phyloP scores from a whole-genome alignment of 306 rosid species.

The Corylus americana region DNA sequence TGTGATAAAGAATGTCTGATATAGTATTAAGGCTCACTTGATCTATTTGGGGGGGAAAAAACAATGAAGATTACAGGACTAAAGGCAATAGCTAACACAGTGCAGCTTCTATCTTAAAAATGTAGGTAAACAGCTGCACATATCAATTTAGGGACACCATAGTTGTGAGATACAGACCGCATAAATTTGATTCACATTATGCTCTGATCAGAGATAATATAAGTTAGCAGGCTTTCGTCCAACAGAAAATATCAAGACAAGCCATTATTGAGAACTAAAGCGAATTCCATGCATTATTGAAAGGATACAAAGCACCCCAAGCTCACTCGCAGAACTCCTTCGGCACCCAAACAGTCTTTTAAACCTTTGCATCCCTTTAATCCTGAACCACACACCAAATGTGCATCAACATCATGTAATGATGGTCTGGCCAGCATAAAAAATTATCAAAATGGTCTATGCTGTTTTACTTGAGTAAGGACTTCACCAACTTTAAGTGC shows the following conservation, averaged over 20 bases:
- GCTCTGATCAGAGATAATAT: neutral
- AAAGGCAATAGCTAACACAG: conserved; percentile 10
- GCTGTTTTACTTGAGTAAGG: conserved; percentile 4
- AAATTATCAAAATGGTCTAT: conserved; percentile 1
- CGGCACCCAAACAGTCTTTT: conserved; percentile 75
- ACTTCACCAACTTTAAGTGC: conserved; percentile 1
- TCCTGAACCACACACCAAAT: conserved; percentile 45
- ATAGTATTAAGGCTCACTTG: conserved; percentile 57
- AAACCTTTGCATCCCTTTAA: conserved; percentile 67
- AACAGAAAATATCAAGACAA: neutral
- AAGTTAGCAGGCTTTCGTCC: neutral
- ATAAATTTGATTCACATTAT: neutral
- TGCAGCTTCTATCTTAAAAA: conserved; percentile 16
- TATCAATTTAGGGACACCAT: neutral
- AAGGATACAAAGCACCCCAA: conserved; percentile 97
- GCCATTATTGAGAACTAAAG: neutral
- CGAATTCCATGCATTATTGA: conserved; percentile 13
- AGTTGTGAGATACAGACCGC: neutral
- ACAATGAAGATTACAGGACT: conserved; percentile 15
- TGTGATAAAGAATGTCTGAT: conserved; percentile 71
- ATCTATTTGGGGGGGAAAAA: neutral
- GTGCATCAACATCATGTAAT: conserved; percentile 10
- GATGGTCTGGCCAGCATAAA: neutral
- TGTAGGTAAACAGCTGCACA: conserved; percentile 7
- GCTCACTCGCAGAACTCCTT: conserved; percentile 95